Base-by-base conservation (phyloP, 2,329 filamentous ascomycete genomes). In the Claviceps africana region DNA sequence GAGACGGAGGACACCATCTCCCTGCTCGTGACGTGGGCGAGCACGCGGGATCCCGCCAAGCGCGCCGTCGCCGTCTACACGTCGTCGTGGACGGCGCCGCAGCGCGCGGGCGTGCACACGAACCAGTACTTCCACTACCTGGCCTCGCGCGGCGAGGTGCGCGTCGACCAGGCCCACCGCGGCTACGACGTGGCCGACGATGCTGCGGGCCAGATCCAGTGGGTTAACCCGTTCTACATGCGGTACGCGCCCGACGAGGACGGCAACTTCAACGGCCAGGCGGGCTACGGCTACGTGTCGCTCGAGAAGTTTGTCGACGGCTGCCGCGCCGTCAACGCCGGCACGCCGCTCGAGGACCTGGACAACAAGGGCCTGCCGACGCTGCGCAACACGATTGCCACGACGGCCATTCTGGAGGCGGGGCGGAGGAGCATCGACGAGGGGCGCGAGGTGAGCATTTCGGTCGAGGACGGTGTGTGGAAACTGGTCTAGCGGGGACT, bases 121-220 rank as follows among this genome's bases (percentile, higher is more conserved):
- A 95, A 95, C 67, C 90, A 96, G 72, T 93, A 95, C 71, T 96
- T 96, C 74, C 90, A 96, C 70, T 95, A 93, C 72, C 84, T 96
- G 72, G 90, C 81, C 3, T 78, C 80, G 55, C 80, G 83, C 53
- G 90, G 90, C 57, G 90, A 96, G 71, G 82, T 96, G 61, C 81
- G 87, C 55, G 80, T 95, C 61, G 88, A 96, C 72, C 91, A 96
- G 71, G 90, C 89, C 45, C 94, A 95, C 76, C 81, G 90, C 51
- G 90, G 90, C 47, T 96, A 96, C 70, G 89, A 96, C 63, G 85
- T 96, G 11, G 88, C 90, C n/a, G 86, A 89, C 58, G 90, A 96
- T 65, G 77, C 70, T 21, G 72, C 72, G 1, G 79, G 79, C 42
- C 78, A 82, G 64, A 69, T 95, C 56, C 78, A 84, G 64, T 95